Evolutionary conservation across 2,329 filamentous ascomycete genomes (phyloP).

Genomic region (Arthrobotrys entomopaga): DNA sequence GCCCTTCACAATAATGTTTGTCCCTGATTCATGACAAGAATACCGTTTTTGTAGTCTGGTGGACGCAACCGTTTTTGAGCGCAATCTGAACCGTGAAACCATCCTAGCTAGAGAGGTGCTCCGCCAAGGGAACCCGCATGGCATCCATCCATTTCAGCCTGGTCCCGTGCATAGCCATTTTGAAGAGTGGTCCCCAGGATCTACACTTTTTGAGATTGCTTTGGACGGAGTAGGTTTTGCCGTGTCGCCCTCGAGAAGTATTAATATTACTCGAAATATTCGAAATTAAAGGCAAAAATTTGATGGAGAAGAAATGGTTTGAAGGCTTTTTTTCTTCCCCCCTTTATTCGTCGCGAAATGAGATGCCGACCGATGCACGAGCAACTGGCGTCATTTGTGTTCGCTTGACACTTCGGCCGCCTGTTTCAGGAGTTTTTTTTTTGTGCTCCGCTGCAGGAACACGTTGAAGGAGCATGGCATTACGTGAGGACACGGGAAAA

Average conservation of each 20-base stretch:
- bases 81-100: conserved; percentile 28
- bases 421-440: conserved; percentile 52
- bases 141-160: conserved; percentile 25
- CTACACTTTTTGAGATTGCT: not conserved
- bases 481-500: conserved; percentile 55
- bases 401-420: conserved; percentile 40
- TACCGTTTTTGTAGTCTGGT: not conserved
- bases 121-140: conserved; percentile 47
- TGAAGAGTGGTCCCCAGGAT: conserved; percentile 9
- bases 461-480: conserved; percentile 44
- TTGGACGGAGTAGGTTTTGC: not conserved
- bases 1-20: not conserved
- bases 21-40: not conserved
- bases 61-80: not conserved
- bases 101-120: conserved; percentile 37
- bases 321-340: no score
- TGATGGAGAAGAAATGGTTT: conserved; percentile 2
- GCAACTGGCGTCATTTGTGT: conserved; percentile 46
- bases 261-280: no score
- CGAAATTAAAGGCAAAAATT: not conserved
- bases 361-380: conserved; percentile 20
- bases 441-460: conserved; percentile 53
- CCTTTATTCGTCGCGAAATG: no score
- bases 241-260: not conserved
- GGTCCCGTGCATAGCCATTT: conserved; percentile 30